Percentiles rank a stretch among this genome's conserved stretches.
Evolutionary conservation across 805 yeast species (phyloP).

Genomic region (Barnettozyma vustinii): DNA sequence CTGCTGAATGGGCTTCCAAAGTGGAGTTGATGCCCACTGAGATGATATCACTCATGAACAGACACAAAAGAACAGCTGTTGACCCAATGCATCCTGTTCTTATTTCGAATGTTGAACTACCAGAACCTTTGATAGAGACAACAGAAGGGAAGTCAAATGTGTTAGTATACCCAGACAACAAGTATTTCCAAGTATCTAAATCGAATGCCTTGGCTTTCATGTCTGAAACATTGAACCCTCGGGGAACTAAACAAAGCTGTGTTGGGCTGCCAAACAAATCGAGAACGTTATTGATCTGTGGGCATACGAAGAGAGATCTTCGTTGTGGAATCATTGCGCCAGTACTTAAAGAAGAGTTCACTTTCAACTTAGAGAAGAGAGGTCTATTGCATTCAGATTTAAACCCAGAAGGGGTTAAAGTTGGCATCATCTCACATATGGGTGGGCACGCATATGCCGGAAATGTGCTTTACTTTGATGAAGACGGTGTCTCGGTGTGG

Average conservation of each 20-base stretch:
- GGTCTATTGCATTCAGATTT: slow-evolving; percentile 24
- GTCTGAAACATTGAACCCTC: slow-evolving; percentile 36
- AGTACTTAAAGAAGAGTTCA: slow-evolving; percentile 45
- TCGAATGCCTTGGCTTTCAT: slow-evolving; percentile 32
- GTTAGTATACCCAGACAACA: slow-evolving; percentile 51
- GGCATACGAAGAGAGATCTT: slow-evolving; percentile 56
- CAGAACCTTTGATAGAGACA: slow-evolving; percentile 4
- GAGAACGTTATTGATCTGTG: slow-evolving; percentile 50
- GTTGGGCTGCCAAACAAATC: slow-evolving; percentile 14
- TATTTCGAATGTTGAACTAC: slow-evolving; percentile 40
- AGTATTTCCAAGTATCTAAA: slow-evolving; percentile 23
- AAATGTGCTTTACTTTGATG: slow-evolving; percentile 55
- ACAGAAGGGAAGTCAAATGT: slow-evolving; percentile 21
- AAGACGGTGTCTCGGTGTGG: slow-evolving; percentile 46
- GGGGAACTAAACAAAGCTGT: not conserved
- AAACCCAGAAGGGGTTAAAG: slow-evolving; percentile 27
- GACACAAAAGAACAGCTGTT: slow-evolving; percentile 27
- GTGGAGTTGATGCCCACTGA: slow-evolving; percentile 45
- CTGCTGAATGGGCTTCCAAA: slow-evolving; percentile 33
- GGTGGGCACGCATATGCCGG: slow-evolving; percentile 91
- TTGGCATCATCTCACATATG: slow-evolving; percentile 66
- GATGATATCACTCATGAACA: slow-evolving; percentile 36
- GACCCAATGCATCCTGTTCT: slow-evolving; percentile 46
- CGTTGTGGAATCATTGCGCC: slow-evolving; percentile 72
- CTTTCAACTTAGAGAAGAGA: slow-evolving; percentile 32